Percentiles rank a stretch among this genome's conserved stretches.
These are phyloP conservation scores for Ricinus communis DNA, from an alignment of 345 rosid species.

Conservation along the genomic window DNA sequence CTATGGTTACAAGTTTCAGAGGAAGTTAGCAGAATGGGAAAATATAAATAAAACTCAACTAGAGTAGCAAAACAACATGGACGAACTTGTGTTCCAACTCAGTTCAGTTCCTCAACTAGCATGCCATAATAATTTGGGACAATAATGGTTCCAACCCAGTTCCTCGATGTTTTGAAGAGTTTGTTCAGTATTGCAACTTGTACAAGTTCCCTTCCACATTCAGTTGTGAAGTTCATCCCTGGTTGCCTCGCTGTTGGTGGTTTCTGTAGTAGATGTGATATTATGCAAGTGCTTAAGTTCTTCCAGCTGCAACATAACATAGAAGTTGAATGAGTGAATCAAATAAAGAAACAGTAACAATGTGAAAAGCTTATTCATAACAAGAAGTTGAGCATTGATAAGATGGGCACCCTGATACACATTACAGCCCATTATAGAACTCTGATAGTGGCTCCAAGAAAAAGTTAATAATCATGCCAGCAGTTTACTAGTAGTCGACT, in stretches of 20 bases:
- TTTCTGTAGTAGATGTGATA: conserved; percentile 28
- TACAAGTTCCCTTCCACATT: conserved; percentile 5
- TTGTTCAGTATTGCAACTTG: neutral
- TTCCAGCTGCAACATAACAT: conserved; percentile 47
- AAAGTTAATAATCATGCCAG: neutral
- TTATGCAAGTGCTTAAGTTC: conserved; percentile 42
- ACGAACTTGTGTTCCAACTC: too few species aligned
- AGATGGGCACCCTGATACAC: neutral
- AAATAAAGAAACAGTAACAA: neutral
- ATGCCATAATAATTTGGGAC: neutral
- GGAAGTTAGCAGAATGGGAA: too few species aligned
- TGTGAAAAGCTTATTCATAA: too few species aligned
- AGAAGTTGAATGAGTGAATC: neutral
- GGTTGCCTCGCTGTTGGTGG: conserved; percentile 31
- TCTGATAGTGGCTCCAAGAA: too few species aligned
- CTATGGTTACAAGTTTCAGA: too few species aligned
- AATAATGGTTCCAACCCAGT: neutral
- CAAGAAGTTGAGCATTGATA: neutral
- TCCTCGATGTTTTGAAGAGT: neutral
- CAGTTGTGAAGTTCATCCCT: conserved; percentile 29
- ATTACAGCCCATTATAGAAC: neutral
- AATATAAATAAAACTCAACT: too few species aligned
- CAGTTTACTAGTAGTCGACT: neutral
- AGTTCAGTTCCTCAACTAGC: neutral
- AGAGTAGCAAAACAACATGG: neutral